Conservation (phyloP, 1,139 yeast genomes). For the Yamadazyma mexicana region DNA sequence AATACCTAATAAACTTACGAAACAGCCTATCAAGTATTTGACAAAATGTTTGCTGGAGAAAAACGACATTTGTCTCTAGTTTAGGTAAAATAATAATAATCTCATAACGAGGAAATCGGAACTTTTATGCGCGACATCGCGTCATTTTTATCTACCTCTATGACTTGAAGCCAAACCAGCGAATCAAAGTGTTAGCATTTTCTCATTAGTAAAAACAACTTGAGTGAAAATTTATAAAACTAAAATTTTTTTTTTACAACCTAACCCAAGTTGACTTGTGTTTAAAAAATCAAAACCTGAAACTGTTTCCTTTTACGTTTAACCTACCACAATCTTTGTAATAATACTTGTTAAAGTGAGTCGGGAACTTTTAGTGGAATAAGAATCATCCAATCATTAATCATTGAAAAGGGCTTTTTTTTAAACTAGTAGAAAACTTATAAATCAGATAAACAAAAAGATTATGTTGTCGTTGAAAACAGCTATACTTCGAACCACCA, state of each 20-base stretch:
- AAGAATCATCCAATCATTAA: not conserved
- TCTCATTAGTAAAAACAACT: constrained; percentile 19
- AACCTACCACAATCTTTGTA: not conserved
- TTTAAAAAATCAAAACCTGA: not conserved
- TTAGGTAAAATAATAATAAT: no score
- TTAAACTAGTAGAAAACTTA: not conserved
- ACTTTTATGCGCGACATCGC: constrained; percentile 2
- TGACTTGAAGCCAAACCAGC: constrained; percentile 19
- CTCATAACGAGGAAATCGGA: no score
- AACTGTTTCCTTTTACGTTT: not conserved
- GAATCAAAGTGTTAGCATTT: constrained; percentile 35
- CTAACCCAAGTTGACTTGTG: constrained; percentile 2
- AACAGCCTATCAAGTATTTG: not conserved
- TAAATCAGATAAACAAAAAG: not conserved
- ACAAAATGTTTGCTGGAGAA: not conserved
- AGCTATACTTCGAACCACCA: constrained; percentile 16
- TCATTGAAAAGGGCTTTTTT: not conserved
- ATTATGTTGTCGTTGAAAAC: constrained; percentile 8
- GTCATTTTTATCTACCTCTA: not conserved
- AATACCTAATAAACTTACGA: no score
- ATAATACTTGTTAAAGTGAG: not conserved
- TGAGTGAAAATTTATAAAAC: constrained; percentile 4
- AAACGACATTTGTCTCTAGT: no score
- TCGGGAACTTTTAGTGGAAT: no score
- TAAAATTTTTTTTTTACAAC: constrained; percentile 1